Evolutionary conservation across 1,139 yeast genomes (phyloP).

Genomic region (Candida sanyaensis): DNA sequence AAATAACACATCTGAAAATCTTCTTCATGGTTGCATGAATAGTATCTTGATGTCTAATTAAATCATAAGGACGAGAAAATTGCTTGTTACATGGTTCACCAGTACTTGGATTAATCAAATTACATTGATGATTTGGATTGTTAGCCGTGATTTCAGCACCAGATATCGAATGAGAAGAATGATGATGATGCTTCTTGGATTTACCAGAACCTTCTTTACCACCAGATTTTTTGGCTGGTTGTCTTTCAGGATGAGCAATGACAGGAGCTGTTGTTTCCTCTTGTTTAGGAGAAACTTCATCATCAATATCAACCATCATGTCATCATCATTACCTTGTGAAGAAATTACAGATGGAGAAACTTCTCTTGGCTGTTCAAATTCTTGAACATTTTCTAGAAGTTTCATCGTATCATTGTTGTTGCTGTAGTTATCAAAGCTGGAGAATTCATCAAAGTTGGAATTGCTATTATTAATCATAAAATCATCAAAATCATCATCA

Average conservation of each 20-base stretch:
- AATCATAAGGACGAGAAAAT: constrained; percentile 50
- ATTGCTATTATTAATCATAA: constrained; percentile 23
- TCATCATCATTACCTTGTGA: constrained; percentile 6
- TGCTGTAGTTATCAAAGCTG: constrained; percentile 10
- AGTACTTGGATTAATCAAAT: constrained; percentile 58
- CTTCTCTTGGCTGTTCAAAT: constrained; percentile 5
- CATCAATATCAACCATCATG: constrained; percentile 5
- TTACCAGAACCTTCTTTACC: neutral
- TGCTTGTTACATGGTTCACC: constrained; percentile 47
- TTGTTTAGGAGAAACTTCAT: neutral
- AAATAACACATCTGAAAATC: constrained; percentile 50
- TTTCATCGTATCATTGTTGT: neutral
- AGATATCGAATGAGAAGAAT: constrained; percentile 11
- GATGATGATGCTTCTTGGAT: neutral
- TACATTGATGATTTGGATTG: constrained; percentile 44
- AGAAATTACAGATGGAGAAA: constrained; percentile 5
- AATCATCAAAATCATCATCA: constrained; percentile 39
- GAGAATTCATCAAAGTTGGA: constrained; percentile 7
- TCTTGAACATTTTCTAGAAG: neutral
- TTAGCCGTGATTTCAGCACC: constrained; percentile 26
- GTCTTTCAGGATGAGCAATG: neutral
- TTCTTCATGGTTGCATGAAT: constrained; percentile 52
- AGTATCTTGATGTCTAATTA: constrained; percentile 52
- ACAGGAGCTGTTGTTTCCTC: neutral
- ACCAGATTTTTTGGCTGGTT: neutral